Evolutionary conservation across 441 rosid genomes (phyloP).

Genomic region (Pelargonium citronellum): DNA sequence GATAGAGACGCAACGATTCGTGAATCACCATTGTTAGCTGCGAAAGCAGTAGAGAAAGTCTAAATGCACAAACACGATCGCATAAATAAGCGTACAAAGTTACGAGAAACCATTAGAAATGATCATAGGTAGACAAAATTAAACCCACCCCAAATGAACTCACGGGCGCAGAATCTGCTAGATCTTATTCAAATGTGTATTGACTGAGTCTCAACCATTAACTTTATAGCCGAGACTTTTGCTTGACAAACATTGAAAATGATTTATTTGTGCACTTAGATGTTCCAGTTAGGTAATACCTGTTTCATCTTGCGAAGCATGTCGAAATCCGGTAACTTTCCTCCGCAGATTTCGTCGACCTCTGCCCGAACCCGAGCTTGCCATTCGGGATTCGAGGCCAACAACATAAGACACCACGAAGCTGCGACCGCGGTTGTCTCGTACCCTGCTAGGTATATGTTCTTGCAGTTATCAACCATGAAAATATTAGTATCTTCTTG

Average conservation of each 20-base stretch:
- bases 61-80: neutral
- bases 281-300: slow-evolving; percentile 21
- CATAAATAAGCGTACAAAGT: neutral
- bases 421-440: slow-evolving; percentile 56
- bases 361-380: slow-evolving; percentile 50
- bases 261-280: too few relatives aligned
- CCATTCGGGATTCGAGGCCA: slow-evolving; percentile 55
- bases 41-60: neutral
- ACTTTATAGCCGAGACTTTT: too few relatives aligned
- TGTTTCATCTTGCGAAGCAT: slow-evolving; percentile 44
- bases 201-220: too few relatives aligned
- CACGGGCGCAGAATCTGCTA: too few relatives aligned
- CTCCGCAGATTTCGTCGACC: slow-evolving; percentile 35
- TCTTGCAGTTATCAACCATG: slow-evolving; percentile 62
- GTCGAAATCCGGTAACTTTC: slow-evolving; percentile 20
- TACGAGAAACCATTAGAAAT: neutral
- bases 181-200: too few relatives aligned
- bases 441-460: slow-evolving; percentile 54
- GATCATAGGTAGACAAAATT: too few relatives aligned
- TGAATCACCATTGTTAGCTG: slow-evolving; percentile 67
- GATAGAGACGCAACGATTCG: slow-evolving; percentile 57
- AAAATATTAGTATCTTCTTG: slow-evolving; percentile 32
- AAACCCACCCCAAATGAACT: too few relatives aligned
- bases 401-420: slow-evolving; percentile 58
- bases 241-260: too few relatives aligned